phyloP scores from a whole-genome alignment of 129 eudicot genomes.

The Helianthus tuberosus region DNA sequence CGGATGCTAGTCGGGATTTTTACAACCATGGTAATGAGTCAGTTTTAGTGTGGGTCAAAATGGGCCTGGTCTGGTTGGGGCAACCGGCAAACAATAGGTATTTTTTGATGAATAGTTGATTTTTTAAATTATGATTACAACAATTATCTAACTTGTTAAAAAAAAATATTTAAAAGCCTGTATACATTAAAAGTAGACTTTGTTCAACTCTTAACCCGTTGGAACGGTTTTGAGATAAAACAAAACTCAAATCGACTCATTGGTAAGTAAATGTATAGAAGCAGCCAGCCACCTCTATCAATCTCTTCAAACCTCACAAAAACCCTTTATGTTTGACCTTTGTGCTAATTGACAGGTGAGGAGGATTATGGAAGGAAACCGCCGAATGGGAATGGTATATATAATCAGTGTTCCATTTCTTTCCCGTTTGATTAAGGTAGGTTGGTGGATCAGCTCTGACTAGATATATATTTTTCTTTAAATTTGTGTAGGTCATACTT shows the following conservation, averaged over 20 bases:
- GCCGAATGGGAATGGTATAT: constrained; percentile 99
- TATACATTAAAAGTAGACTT: background rate
- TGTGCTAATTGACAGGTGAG: constrained; percentile 66
- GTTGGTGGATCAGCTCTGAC: constrained; percentile 15
- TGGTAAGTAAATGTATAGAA: background rate
- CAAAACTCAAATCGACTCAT: background rate
- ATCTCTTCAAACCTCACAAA: background rate
- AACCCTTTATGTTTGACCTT: background rate
- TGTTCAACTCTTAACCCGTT: background rate
- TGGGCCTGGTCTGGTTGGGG: background rate
- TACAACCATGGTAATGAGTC: background rate
- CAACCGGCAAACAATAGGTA: background rate
- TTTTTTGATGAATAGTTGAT: no score
- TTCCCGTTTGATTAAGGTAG: background rate
- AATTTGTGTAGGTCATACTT: constrained; percentile 62
- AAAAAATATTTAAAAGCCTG: background rate
- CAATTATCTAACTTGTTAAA: background rate
- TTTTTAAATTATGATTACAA: background rate
- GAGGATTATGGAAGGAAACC: constrained; percentile 99
- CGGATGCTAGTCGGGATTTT: no score
- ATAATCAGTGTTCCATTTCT: background rate
- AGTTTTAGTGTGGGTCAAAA: background rate
- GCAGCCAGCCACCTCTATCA: background rate
- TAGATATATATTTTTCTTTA: constrained; percentile 8
- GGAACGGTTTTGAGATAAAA: background rate